phyloP scores from a whole-genome alignment of 768 basidiomycete genomes.

The Suillus brevipes region DNA sequence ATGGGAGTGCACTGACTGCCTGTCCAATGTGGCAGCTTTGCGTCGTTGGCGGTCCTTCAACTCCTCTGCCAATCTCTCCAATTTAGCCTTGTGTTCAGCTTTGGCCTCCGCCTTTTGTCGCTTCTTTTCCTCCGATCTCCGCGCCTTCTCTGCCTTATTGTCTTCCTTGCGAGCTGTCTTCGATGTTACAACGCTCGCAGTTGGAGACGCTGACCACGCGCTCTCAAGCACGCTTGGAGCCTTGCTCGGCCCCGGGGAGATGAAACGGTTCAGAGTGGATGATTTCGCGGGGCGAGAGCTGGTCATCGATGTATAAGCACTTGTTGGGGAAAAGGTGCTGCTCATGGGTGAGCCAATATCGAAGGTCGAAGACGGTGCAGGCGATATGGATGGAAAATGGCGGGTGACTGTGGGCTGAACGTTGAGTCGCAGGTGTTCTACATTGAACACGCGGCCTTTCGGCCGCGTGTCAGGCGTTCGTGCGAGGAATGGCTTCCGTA shows the following conservation, averaged over 20 bases:
- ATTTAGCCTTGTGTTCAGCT: constrained; percentile 39
- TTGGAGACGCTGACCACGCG: constrained; percentile 20
- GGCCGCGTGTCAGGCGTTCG: constrained; percentile 8
- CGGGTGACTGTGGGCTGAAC: constrained; percentile 22
- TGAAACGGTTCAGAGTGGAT: constrained; percentile 29
- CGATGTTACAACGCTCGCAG: constrained; percentile 12
- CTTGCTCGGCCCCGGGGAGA: constrained; percentile 25
- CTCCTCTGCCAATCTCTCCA: constrained; percentile 45
- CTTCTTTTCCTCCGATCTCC: constrained; percentile 44
- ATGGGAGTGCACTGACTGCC: constrained; percentile 30
- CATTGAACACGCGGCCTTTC: constrained; percentile 26
- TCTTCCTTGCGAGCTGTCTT: constrained; percentile 24
- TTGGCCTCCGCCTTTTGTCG: constrained; percentile 44
- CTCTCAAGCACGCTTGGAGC: constrained; percentile 11
- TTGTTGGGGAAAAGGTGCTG: constrained; percentile 5
- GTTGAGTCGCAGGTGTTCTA: constrained; percentile 31
- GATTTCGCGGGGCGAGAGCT: constrained; percentile 17
- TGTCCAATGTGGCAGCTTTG: constrained; percentile 30
- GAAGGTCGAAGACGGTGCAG: constrained; percentile 18
- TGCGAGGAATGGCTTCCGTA: neutral
- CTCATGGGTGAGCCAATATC: constrained; percentile 10
- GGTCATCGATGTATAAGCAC: neutral
- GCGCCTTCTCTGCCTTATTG: constrained; percentile 42
- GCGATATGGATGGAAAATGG: constrained; percentile 17
- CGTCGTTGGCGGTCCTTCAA: constrained; percentile 42